phyloP scores from a whole-genome alignment of 2,329 filamentous ascomycete genomes.

The Diaporthe destruens region DNA sequence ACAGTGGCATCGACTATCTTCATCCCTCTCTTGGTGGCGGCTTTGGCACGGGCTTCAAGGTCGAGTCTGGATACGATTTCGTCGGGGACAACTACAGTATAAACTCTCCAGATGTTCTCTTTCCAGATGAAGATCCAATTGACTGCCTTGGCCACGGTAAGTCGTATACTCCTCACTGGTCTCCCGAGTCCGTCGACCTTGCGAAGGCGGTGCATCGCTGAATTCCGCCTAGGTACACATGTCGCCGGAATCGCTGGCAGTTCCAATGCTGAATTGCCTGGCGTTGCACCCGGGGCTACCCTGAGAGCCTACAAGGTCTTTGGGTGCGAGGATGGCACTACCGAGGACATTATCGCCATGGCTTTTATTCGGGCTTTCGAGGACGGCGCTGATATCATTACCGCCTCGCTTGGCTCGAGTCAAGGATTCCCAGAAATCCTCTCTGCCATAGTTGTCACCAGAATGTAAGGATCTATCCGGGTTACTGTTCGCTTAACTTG shows the following conservation, averaged over 20 bases:
- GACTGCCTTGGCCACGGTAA: constrained; percentile 47
- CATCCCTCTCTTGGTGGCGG: constrained; percentile 57
- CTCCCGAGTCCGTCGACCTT: neutral
- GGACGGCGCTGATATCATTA: constrained; percentile 11
- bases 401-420: constrained; percentile 2
- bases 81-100: constrained; percentile 50
- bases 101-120: constrained; percentile 35
- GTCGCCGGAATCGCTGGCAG: constrained; percentile 5
- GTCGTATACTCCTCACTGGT: constrained; percentile 31
- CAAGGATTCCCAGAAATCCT: constrained; percentile 16
- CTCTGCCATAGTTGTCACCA: neutral
- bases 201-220: neutral
- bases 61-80: constrained; percentile 54
- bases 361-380: constrained; percentile 11
- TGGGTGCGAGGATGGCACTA: constrained; percentile 10
- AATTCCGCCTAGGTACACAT: neutral
- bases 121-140: constrained; percentile 53
- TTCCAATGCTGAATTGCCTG: neutral
- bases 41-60: constrained; percentile 54
- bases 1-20: constrained; percentile 55
- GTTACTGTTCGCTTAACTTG: too few species aligned
- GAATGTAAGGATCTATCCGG: neutral
- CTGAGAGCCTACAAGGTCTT: constrained; percentile 9
- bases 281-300: neutral
- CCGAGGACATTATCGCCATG: constrained; percentile 3